Percentiles rank a stretch among this genome's conserved stretches.
These are phyloP conservation scores for Nicotiana benthamiana DNA, from an alignment of 257 asterid genomes.

Conservation along the genomic window DNA sequence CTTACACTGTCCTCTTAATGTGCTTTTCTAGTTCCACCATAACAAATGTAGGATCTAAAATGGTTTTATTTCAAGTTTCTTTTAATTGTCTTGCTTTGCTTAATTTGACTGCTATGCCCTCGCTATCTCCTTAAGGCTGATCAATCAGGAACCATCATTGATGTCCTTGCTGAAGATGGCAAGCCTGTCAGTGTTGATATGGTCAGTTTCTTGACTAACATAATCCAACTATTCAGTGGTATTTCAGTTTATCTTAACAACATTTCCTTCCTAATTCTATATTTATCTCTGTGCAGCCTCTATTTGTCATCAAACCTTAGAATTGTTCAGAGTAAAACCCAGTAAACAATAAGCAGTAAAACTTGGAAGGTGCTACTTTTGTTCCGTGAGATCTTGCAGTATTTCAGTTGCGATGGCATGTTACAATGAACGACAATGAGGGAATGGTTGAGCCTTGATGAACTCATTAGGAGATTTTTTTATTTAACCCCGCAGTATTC, in stretches of 20 bases:
- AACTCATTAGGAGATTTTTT: neutral
- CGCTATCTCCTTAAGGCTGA: conserved; percentile 43
- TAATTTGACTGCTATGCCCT: neutral
- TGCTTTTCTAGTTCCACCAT: neutral
- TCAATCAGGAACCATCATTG: conserved; percentile 64
- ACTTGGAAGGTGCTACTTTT: neutral
- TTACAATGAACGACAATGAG: neutral
- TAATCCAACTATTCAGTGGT: neutral
- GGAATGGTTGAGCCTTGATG: neutral
- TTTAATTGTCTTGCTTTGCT: neutral
- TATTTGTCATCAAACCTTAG: conserved; percentile 67
- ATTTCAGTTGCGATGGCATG: neutral
- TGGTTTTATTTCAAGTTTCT: neutral
- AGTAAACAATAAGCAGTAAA: conserved; percentile 11
- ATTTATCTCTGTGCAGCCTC: conserved; percentile 45
- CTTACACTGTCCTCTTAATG: neutral
- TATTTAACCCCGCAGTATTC: neutral
- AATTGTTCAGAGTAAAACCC: conserved; percentile 3
- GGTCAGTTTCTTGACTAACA: conserved; percentile 37
- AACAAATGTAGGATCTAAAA: neutral
- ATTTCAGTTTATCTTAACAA: neutral
- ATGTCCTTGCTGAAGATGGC: conserved; percentile 63
- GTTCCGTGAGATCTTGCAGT: neutral
- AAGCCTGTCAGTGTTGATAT: conserved; percentile 73
- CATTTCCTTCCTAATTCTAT: conserved; percentile 5